Conservation (phyloP, 352 stramenopile species). For the Globisporangium camurandrum region DNA sequence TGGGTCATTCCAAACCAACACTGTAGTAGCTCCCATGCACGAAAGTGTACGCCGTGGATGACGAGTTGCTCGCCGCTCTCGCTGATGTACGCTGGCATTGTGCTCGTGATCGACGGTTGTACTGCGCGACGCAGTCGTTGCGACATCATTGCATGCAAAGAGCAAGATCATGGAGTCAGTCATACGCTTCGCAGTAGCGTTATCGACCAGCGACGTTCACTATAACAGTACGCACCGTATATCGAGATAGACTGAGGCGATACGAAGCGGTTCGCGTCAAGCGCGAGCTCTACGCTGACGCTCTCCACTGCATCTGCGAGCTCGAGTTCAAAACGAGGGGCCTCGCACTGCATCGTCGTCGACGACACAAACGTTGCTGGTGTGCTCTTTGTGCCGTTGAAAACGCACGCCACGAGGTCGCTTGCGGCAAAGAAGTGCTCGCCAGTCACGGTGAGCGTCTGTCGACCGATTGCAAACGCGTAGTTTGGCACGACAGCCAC, state of each 20-base stretch:
- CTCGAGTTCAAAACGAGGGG: slow-evolving; percentile 12
- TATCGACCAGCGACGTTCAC: not conserved
- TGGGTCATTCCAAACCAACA: slow-evolving; percentile 23
- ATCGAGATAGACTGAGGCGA: slow-evolving; percentile 1
- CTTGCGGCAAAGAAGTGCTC: slow-evolving; percentile 23
- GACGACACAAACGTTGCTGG: slow-evolving; percentile 17
- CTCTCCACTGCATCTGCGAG: not conserved
- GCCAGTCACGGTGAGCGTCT: slow-evolving; percentile 21
- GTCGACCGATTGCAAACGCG: slow-evolving; percentile 14
- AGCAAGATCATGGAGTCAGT: too few relatives aligned
- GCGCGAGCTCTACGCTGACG: slow-evolving; percentile 18
- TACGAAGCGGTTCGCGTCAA: slow-evolving; percentile 15
- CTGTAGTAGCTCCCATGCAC: slow-evolving; percentile 19
- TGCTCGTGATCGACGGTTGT: slow-evolving; percentile 15
- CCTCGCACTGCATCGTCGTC: slow-evolving; percentile 20
- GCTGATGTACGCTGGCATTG: slow-evolving; percentile 21
- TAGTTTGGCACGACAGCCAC: slow-evolving; percentile 17
- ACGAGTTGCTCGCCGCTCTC: slow-evolving; percentile 17
- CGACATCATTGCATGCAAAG: too few relatives aligned
- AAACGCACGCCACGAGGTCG: slow-evolving; percentile 24
- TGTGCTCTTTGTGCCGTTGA: slow-evolving; percentile 27
- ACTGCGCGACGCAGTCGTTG: slow-evolving; percentile 13
- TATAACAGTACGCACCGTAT: slow-evolving; percentile 1
- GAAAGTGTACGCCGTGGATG: slow-evolving; percentile 22
- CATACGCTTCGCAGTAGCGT: not conserved